phyloP scores from a whole-genome alignment of 2,329 filamentous ascomycete species.

The Pseudodiploospora longispora region DNA sequence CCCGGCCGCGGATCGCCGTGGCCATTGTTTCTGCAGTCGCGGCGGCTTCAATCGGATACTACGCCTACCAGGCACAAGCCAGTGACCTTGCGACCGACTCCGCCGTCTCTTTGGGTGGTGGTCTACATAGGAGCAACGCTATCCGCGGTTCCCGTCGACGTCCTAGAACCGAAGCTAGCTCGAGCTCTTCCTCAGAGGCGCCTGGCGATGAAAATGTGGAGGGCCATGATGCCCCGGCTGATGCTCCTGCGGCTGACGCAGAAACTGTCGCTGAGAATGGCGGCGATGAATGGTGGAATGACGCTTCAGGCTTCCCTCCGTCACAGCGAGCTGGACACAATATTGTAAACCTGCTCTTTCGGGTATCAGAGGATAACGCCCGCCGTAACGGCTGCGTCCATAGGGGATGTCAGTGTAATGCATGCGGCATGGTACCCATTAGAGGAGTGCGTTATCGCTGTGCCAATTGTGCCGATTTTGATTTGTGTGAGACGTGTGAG shows the following conservation, averaged over 20 bases:
- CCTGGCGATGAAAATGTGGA: constrained; percentile 37
- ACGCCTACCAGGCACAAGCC: constrained; percentile 40
- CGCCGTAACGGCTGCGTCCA: constrained; percentile 84
- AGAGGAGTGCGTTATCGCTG: constrained; percentile 89
- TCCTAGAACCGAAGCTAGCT: constrained; percentile 28
- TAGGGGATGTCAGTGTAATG: constrained; percentile 85
- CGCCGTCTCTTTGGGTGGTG: constrained; percentile 18
- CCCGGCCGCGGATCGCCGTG: constrained; percentile 47
- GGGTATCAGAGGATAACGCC: constrained; percentile 90
- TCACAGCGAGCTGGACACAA: constrained; percentile 60
- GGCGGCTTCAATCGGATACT: constrained; percentile 50
- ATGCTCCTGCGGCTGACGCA: constrained; percentile 24
- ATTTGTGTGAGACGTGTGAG: constrained; percentile 92
- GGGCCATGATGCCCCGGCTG: constrained; percentile 16
- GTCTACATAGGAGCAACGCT: constrained; percentile 59
- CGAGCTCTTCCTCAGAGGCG: constrained; percentile 33
- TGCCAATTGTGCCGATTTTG: constrained; percentile 91
- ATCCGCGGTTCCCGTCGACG: constrained; percentile 43
- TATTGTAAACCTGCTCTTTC: constrained; percentile 76
- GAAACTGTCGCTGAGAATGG: constrained; percentile 34
- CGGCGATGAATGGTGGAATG: constrained; percentile 46
- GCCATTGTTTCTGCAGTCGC: constrained; percentile 48
- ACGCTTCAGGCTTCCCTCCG: constrained; percentile 29
- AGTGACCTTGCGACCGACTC: constrained; percentile 12
- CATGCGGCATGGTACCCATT: constrained; percentile 80